These are phyloP conservation scores for Cutaneotrichosporon daszewskae DNA, from an alignment of 1,284 basidiomycete genomes.

Conservation along the genomic window DNA sequence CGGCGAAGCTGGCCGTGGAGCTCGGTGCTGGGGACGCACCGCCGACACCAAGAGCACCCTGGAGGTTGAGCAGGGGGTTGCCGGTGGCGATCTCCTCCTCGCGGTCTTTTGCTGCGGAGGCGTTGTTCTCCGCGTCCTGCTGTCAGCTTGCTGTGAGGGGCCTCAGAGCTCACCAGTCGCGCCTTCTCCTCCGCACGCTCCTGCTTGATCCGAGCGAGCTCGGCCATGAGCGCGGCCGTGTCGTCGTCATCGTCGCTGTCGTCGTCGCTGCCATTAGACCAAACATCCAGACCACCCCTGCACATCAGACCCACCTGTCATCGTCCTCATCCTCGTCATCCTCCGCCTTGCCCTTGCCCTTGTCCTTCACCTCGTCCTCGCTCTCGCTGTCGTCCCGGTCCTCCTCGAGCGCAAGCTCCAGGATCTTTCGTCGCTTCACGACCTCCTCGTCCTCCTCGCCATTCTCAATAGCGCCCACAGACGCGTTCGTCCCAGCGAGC, in stretches of 20 bases:
- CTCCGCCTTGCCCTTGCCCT: constrained; percentile 42
- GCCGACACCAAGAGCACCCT: constrained; percentile 72
- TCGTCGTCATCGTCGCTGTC: constrained; percentile 68
- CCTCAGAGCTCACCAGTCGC: constrained; percentile 49
- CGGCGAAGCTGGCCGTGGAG: constrained; percentile 58
- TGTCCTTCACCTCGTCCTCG: constrained; percentile 48
- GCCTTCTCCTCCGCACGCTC: constrained; percentile 89
- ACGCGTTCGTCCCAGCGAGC: constrained; percentile 26
- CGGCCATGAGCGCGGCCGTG: constrained; percentile 82
- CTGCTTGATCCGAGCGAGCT: constrained; percentile 90
- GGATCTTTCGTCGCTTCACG: constrained; percentile 68
- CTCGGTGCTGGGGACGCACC: constrained; percentile 47
- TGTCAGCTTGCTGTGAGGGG: constrained; percentile 1
- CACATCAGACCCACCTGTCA: constrained; percentile 38
- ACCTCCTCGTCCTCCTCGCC: constrained; percentile 54
- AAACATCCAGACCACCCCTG: constrained; percentile 30
- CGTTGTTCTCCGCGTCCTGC: constrained; percentile 67
- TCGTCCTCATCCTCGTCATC: constrained; percentile 37
- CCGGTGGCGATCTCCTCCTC: constrained; percentile 77
- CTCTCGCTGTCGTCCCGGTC: constrained; percentile 77
- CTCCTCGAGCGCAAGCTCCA: constrained; percentile 74
- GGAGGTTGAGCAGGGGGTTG: constrained; percentile 81
- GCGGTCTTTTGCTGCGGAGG: constrained; percentile 58
- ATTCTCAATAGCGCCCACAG: constrained; percentile 22
- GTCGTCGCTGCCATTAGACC: constrained; percentile 28